Percentiles rank a stretch among this genome's conserved stretches.
phyloP scores from a whole-genome alignment of 2,329 filamentous ascomycete genomes.

The Blastomyces silverae region DNA sequence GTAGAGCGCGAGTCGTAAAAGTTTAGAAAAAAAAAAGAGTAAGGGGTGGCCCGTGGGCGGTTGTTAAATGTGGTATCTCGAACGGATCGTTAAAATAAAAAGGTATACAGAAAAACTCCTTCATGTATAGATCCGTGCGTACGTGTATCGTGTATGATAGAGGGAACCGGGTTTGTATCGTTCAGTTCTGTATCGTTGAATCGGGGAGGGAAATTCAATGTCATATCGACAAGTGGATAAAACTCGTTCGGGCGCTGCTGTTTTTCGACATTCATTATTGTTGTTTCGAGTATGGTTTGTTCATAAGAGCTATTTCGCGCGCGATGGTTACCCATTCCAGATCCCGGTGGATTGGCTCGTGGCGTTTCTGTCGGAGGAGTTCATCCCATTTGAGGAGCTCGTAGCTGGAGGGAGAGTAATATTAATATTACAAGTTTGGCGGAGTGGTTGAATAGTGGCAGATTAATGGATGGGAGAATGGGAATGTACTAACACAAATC shows the following conservation, averaged over 20 bases:
- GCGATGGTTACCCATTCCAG: slow-evolving; percentile 87
- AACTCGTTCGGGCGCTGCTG: not conserved
- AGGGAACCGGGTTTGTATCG: not conserved
- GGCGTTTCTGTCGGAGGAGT: slow-evolving; percentile 52
- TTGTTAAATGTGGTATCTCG: not conserved
- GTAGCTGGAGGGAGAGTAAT: slow-evolving; percentile 43
- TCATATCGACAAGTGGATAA: slow-evolving; percentile 11
- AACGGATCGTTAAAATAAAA: not conserved
- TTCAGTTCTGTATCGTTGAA: not conserved
- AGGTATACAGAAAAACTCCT: not conserved
- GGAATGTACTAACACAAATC: slow-evolving; percentile 60
- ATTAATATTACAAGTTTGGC: slow-evolving; percentile 7
- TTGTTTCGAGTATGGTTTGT: slow-evolving; percentile 65
- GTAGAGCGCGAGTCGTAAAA: not conserved
- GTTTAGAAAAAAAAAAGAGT: not conserved
- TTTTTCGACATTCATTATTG: slow-evolving; percentile 6
- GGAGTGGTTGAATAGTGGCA: not conserved
- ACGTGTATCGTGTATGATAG: not conserved
- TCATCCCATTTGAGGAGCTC: slow-evolving; percentile 97
- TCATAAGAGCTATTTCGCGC: slow-evolving; percentile 90
- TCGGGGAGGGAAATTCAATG: not conserved
- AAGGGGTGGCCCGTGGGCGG: not conserved
- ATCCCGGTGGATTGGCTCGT: slow-evolving; percentile 59
- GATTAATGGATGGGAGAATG: not conserved
- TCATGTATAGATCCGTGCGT: not conserved